These are phyloP conservation scores for Ochromonas danica DNA, from an alignment of 108 stramenopile genomes.

Conservation along the genomic window DNA sequence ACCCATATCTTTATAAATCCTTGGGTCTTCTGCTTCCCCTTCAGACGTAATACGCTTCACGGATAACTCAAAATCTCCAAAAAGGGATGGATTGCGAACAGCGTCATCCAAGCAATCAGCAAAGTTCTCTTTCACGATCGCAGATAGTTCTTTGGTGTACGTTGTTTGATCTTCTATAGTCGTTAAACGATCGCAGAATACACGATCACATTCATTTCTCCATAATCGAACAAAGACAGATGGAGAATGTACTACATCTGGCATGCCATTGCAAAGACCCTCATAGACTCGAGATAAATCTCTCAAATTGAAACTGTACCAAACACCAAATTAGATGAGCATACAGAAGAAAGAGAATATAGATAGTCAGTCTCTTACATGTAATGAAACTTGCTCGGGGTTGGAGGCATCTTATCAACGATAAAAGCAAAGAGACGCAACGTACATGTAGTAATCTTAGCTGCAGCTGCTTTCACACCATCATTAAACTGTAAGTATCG, in stretches of 20 bases:
- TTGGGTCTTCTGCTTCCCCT: slow-evolving; percentile 57
- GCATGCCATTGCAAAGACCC: slow-evolving; percentile 64
- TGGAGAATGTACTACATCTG: slow-evolving; percentile 46
- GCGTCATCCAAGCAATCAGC: slow-evolving; percentile 36
- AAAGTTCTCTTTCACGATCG: slow-evolving; percentile 42
- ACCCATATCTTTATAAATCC: slow-evolving; percentile 63
- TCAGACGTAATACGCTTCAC: slow-evolving; percentile 24
- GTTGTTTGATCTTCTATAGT: slow-evolving; percentile 48
- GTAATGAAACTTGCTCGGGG: slow-evolving; percentile 71
- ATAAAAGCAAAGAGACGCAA: slow-evolving; percentile 56
- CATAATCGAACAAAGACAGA: slow-evolving; percentile 56
- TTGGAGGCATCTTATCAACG: slow-evolving; percentile 62
- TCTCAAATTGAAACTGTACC: slow-evolving; percentile 63
- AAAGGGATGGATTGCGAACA: slow-evolving; percentile 21
- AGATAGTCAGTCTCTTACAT: background rate
- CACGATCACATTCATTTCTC: slow-evolving; percentile 64
- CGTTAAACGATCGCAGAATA: slow-evolving; percentile 63
- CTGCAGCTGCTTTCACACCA: slow-evolving; percentile 50
- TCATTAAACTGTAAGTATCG: slow-evolving; percentile 46
- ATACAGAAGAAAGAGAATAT: background rate
- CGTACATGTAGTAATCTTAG: slow-evolving; percentile 53
- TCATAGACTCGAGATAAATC: slow-evolving; percentile 68
- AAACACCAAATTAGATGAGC: background rate
- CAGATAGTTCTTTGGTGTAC: slow-evolving; percentile 45
- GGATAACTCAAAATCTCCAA: slow-evolving; percentile 35